Base-by-base conservation (phyloP, 2,329 filamentous ascomycete species). In the Sclerotinia minor region DNA sequence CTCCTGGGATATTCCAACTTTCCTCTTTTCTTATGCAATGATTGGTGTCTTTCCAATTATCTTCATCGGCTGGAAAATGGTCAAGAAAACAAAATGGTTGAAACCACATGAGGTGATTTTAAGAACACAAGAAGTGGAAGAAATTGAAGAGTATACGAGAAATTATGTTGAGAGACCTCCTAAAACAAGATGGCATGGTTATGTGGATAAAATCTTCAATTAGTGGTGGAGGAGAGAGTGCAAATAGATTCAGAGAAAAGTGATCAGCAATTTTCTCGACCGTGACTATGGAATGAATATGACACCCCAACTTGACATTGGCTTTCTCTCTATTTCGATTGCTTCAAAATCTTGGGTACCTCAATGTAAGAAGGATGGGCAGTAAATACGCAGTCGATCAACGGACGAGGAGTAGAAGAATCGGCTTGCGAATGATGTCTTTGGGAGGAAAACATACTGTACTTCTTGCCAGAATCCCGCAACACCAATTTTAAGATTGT, bases 21-120 rank as follows among this genome's bases (percentile, higher is more conserved):
- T 89, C 74, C 77, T 89, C 64, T 88, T 88, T 75, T 85, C 83
- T 57, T 82, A 53, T 75, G 82, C 84, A 53, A 89, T 88, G 84
- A 82, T 89, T 65, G 83, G 81, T 15, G 75, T 89, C 17, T 88
- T 88, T 72, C 86, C 85, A 0, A 71, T 86, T 2, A 78, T 89
- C 15, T 89, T 83, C 72, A 52, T 87, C 2, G 82, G 81, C 1
- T 89, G 87, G 85, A 90, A 90, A 76, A 19, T 87, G 0, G 57
- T 84, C 65, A 84, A 88, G 75, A 82, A 80, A 73, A 87, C 86
- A 0, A 85, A 84, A 70, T 82, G 81, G 73, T 73, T 81, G 59
- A 81, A 79, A 65, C 79, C 83, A 0, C 77, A 83, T n/a, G 83
- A 88, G 50, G 81, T 85, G 0, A 83, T 88, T 75, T 74, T 89